Percentiles rank a stretch among this genome's conserved stretches.
Evolutionary conservation across 2,329 filamentous ascomycete genomes (phyloP).

Genomic region (Byssoonygena ceratinophila): DNA sequence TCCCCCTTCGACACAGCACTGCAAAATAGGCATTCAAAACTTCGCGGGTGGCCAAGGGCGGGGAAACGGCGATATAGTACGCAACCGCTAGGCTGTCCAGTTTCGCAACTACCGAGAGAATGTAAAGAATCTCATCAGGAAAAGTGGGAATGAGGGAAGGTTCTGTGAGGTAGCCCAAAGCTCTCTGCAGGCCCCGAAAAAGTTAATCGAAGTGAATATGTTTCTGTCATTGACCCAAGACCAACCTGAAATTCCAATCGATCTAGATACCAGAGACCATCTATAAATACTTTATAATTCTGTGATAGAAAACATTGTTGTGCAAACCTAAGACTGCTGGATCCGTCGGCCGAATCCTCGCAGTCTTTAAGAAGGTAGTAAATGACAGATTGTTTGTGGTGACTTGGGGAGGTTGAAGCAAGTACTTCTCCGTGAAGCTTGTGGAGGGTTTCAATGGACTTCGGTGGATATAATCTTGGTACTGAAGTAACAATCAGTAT

Average conservation of each 20-base stretch:
- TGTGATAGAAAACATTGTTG: slow-evolving; percentile 55
- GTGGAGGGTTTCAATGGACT: slow-evolving; percentile 55
- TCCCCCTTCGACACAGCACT: slow-evolving; percentile 55
- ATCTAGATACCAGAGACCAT: slow-evolving; percentile 73
- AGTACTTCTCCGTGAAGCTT: slow-evolving; percentile 61
- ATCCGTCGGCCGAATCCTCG: slow-evolving; percentile 43
- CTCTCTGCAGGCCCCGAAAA: slow-evolving; percentile 37
- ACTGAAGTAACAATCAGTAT: slow-evolving; percentile 25
- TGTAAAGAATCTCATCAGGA: slow-evolving; percentile 66
- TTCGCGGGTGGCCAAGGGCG: slow-evolving; percentile 54
- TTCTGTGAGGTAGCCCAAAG: slow-evolving; percentile 66
- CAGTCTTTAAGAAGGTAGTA: slow-evolving; percentile 77
- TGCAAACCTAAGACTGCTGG: slow-evolving; percentile 47
- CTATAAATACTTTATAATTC: slow-evolving; percentile 70
- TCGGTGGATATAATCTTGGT: slow-evolving; percentile 63
- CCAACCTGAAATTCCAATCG: slow-evolving; percentile 55
- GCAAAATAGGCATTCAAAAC: slow-evolving; percentile 59
- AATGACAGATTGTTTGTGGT: slow-evolving; percentile 71
- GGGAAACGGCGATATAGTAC: slow-evolving; percentile 67
- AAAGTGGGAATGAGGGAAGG: slow-evolving; percentile 72
- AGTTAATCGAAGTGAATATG: not conserved
- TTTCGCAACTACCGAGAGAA: slow-evolving; percentile 52
- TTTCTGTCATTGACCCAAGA: not conserved
- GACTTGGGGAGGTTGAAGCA: slow-evolving; percentile 52
- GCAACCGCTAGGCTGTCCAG: slow-evolving; percentile 60